A percentile compares a stretch with the other conserved stretches of the same genome.
Evolutionary conservation across 805 yeast species (phyloP).

Genomic region (Kodamaea hsintzibuensis): DNA sequence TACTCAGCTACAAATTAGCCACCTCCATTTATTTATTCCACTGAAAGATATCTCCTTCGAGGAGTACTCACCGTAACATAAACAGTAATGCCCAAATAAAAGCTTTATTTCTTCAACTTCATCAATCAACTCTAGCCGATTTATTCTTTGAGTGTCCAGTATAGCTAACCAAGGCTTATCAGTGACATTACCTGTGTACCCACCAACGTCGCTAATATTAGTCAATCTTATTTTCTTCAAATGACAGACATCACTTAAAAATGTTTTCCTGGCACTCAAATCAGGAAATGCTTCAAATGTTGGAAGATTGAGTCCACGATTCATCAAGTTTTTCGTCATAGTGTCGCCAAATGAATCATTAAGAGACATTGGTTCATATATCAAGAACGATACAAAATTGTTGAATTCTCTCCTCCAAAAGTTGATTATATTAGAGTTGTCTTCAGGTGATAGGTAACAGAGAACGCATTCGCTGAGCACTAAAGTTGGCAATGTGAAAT

Average conservation of each 20-base stretch:
- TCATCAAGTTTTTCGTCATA: constrained; percentile 61
- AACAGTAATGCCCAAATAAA: constrained; percentile 61
- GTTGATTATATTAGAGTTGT: constrained; percentile 45
- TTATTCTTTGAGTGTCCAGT: constrained; percentile 46
- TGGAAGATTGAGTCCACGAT: constrained; percentile 63
- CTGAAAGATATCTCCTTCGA: neutral
- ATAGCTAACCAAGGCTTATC: constrained; percentile 42
- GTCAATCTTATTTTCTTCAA: constrained; percentile 39
- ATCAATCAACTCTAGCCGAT: constrained; percentile 63
- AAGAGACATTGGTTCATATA: constrained; percentile 74
- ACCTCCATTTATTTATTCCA: constrained; percentile 11
- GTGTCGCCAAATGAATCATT: constrained; percentile 64
- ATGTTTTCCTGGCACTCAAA: constrained; percentile 25
- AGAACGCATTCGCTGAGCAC: constrained; percentile 74
- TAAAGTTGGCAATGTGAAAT: constrained; percentile 51
- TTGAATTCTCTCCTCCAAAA: constrained; percentile 38
- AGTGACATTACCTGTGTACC: constrained; percentile 31
- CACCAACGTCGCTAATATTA: constrained; percentile 47
- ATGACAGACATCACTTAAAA: constrained; percentile 22
- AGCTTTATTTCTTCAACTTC: constrained; percentile 72
- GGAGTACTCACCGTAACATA: constrained; percentile 31
- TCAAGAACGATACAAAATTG: constrained; percentile 31
- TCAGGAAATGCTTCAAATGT: constrained; percentile 56
- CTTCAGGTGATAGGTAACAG: constrained; percentile 61
- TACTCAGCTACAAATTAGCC: constrained; percentile 1